These are phyloP conservation scores for Protomyces gravidus DNA, from an alignment of 1,139 yeast genomes.

Conservation along the genomic window DNA sequence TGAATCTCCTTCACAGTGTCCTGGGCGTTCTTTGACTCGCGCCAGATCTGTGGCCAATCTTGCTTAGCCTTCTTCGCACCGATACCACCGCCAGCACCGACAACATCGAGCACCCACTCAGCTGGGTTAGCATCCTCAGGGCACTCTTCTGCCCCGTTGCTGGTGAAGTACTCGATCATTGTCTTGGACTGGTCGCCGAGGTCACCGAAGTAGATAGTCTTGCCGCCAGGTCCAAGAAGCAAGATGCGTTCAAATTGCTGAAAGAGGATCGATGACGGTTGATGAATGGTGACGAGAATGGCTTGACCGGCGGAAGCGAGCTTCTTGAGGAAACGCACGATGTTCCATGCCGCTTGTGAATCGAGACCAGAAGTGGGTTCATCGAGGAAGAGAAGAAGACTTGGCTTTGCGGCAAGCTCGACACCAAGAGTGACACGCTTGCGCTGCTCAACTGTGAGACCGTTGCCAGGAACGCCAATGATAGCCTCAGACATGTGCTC, in stretches of 20 bases:
- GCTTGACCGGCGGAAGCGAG: constrained; percentile 64
- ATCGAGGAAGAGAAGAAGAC: constrained; percentile 60
- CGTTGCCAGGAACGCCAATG: constrained; percentile 67
- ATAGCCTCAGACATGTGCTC: constrained; percentile 72
- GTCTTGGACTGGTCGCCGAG: constrained; percentile 60
- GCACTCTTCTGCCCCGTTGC: constrained; percentile 60
- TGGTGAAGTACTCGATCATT: constrained; percentile 64
- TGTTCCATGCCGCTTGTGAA: constrained; percentile 69
- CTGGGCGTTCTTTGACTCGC: constrained; percentile 51
- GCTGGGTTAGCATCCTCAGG: constrained; percentile 72
- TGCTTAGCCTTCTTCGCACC: constrained; percentile 58
- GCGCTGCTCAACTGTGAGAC: constrained; percentile 83
- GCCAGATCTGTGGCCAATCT: constrained; percentile 66
- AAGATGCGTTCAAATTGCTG: constrained; percentile 72
- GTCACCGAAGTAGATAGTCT: constrained; percentile 76
- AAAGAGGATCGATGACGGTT: constrained; percentile 51
- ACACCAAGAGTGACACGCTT: constrained; percentile 76
- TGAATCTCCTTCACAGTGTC: constrained; percentile 39
- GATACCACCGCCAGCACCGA: constrained; percentile 78
- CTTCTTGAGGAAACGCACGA: constrained; percentile 55
- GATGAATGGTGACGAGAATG: constrained; percentile 74
- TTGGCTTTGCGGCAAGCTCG: constrained; percentile 67
- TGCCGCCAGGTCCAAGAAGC: constrained; percentile 68
- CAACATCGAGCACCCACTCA: constrained; percentile 75
- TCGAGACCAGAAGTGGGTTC: constrained; percentile 90